Percentiles rank a stretch among this genome's conserved stretches.
Evolutionary conservation across 73 alveolate genomes (phyloP).

Genomic region (Strombidium stylifer): DNA sequence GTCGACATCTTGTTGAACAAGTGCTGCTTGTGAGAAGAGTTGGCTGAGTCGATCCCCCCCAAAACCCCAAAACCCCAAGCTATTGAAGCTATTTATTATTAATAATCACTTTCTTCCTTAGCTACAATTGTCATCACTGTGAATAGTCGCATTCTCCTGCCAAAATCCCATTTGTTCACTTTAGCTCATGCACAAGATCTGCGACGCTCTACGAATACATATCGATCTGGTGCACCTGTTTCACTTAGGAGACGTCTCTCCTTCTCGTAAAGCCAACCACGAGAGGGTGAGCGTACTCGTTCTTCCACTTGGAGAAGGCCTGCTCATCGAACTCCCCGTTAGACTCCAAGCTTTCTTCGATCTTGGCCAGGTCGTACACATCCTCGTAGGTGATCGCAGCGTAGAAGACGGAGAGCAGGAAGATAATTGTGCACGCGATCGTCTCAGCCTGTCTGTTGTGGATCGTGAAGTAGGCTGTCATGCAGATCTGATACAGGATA

Average conservation of each 20-base stretch:
- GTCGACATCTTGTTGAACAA: too few relatives aligned
- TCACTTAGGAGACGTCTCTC: conserved; percentile 24
- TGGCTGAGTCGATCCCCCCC: too few relatives aligned
- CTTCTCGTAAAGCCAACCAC: conserved; percentile 26
- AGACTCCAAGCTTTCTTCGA: conserved; percentile 8
- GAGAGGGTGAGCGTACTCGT: conserved; percentile 53
- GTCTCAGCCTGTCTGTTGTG: conserved; percentile 28
- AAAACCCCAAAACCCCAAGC: too few relatives aligned
- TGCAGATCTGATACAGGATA: conserved; percentile 40
- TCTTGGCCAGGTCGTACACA: conserved; percentile 27
- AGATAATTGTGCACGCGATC: neutral
- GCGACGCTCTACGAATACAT: too few relatives aligned
- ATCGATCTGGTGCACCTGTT: too few relatives aligned
- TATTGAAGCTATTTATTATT: too few relatives aligned
- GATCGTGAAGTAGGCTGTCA: conserved; percentile 57
- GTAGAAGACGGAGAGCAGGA: conserved; percentile 17
- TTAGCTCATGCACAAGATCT: too few relatives aligned
- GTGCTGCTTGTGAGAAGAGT: too few relatives aligned
- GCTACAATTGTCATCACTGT: too few relatives aligned
- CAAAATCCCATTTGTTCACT: too few relatives aligned
- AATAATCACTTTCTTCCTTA: too few relatives aligned
- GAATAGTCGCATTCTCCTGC: too few relatives aligned
- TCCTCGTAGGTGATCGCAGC: conserved; percentile 39
- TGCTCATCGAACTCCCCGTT: conserved; percentile 2
- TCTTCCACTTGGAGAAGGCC: conserved; percentile 43